Base-by-base conservation (phyloP, 2,329 filamentous ascomycete genomes). In the Coniochaeta prunicola region DNA sequence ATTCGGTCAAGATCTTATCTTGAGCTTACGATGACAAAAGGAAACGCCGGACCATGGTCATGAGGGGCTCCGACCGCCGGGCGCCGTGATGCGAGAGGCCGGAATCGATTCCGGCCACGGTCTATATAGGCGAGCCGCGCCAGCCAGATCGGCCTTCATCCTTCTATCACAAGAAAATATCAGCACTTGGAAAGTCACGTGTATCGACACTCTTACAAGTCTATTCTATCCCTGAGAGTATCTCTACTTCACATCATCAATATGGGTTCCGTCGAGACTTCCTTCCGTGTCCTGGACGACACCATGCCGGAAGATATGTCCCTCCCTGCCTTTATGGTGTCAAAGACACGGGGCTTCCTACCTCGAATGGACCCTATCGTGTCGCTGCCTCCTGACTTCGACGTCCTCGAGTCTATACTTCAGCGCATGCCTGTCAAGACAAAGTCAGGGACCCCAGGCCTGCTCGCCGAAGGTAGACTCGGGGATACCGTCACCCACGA, bases 391-490 rank as follows among this genome's bases (percentile, higher is more conserved):
- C 65, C 79, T 15, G 88, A 88, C 70, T 97, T 96, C 69, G 81
- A 85, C 36, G 75, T 83, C 4, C 79, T 96, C 34, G 86, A 90
- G 71, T 84, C 84, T 26, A 80, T 96, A 62, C 80, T 93, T 33
- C 79, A 85, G 60, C 84, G 86, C 61, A 90, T 94, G 84, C 91
- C 92, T 28, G 87, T 96, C 71, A 84, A 84, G 75, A 94, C 84
- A 56, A 74, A 81, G 9, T 84, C 87, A 60, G 92, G 92, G 1
- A 78, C 80, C 36, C 87, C 91, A 0, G 92, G 92, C 21, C 82
- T 96, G 7, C 82, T 97, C 54, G 91, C 90, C 21, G 80, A 78
- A 13, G 88, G 84, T 70, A 80, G 83, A 67, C 84, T 97, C 15
- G 92, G 92, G 15, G 85, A 87, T 40, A 83, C 85, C n/a, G 85